Conservation (phyloP, 306 rosid genomes). For the Pyrus communis region DNA sequence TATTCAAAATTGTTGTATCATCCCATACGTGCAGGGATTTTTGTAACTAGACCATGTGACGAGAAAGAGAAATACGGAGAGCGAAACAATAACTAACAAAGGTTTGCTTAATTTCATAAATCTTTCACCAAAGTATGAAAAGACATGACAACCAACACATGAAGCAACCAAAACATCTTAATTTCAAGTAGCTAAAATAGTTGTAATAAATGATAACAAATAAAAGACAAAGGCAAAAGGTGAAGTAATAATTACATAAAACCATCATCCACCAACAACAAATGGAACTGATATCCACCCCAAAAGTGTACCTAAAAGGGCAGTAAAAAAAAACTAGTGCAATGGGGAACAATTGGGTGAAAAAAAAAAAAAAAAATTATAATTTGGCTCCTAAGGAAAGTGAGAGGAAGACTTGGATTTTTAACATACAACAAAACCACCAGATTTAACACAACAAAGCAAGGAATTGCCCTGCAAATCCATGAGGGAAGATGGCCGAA, state of each 20-base stretch:
- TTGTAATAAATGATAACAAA: neutral
- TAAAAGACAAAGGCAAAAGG: constrained; percentile 8
- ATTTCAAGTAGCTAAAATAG: constrained; percentile 12
- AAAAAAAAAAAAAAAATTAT: neutral
- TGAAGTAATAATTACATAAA: constrained; percentile 25
- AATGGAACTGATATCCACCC: constrained; percentile 21
- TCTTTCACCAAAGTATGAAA: constrained; percentile 6
- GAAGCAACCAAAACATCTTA: constrained; percentile 18
- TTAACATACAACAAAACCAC: constrained; percentile 11
- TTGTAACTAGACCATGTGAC: no score
- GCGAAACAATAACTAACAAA: neutral
- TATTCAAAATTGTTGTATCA: no score
- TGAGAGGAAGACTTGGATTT: constrained; percentile 1
- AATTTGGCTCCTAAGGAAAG: constrained; percentile 15
- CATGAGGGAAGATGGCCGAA: neutral
- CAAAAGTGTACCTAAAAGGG: constrained; percentile 4
- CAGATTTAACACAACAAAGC: constrained; percentile 15
- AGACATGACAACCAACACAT: constrained; percentile 30
- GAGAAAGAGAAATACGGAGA: no score
- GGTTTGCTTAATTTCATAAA: constrained; percentile 10
- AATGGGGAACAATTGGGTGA: neutral
- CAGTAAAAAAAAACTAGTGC: constrained; percentile 1
- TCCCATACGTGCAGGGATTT: no score
- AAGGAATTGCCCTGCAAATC: constrained; percentile 14
- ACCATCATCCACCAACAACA: constrained; percentile 12